These are phyloP conservation scores for Aspergillus pseudonomiae DNA, from an alignment of 2,329 filamentous ascomycete genomes.

Conservation along the genomic window DNA sequence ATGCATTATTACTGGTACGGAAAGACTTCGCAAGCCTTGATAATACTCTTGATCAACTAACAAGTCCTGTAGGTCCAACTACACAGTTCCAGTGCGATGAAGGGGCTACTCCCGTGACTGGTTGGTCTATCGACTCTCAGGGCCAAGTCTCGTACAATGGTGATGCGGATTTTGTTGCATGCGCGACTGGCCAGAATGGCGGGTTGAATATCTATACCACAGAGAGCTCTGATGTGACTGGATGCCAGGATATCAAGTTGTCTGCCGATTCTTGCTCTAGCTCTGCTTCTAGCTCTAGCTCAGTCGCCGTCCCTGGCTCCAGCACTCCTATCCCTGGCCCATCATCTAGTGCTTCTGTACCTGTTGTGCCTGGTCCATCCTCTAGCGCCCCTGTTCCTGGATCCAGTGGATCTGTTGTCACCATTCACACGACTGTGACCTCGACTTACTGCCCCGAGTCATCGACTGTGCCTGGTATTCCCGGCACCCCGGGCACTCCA, in stretches of 20 bases:
- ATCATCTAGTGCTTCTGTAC: conserved; percentile 9
- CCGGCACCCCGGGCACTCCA: conserved; percentile 8
- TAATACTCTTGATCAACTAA: conserved; percentile 20
- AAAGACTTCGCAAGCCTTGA: not conserved
- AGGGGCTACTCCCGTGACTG: conserved; percentile 54
- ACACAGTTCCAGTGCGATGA: conserved; percentile 65
- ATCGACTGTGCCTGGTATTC: conserved; percentile 15
- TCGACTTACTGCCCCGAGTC: conserved; percentile 22
- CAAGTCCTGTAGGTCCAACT: conserved; percentile 50
- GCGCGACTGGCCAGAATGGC: conserved; percentile 53
- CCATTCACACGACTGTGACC: conserved; percentile 24
- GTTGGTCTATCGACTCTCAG: conserved; percentile 59
- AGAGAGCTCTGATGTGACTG: conserved; percentile 33
- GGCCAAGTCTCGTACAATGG: conserved; percentile 58
- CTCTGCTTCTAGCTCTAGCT: conserved; percentile 22
- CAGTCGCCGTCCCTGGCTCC: conserved; percentile 21
- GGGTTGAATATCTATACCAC: conserved; percentile 48
- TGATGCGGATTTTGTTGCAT: conserved; percentile 61
- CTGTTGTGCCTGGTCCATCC: conserved; percentile 12
- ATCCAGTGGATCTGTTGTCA: conserved; percentile 4
- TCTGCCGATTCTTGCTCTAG: conserved; percentile 41
- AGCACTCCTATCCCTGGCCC: conserved; percentile 9
- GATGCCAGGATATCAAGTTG: conserved; percentile 38
- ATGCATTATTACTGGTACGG: conserved; percentile 64
- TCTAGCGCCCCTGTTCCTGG: conserved; percentile 14